These are phyloP conservation scores for Anisodus acutangulus DNA, from an alignment of 257 asterid genomes.

Conservation along the genomic window DNA sequence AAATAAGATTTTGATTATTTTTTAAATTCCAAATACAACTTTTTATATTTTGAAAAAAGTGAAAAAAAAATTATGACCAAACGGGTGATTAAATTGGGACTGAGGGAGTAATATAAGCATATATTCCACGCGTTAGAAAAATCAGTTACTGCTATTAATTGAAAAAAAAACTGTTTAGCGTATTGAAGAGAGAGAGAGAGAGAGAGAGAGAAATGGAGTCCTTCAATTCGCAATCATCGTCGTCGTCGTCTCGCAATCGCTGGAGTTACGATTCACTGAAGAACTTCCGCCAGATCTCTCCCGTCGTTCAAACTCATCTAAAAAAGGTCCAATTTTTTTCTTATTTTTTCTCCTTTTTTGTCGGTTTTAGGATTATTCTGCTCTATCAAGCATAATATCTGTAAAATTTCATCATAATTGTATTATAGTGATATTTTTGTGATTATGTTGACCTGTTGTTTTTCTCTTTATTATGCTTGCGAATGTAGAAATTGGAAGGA, in stretches of 20 bases:
- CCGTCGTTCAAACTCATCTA: conserved; percentile 84
- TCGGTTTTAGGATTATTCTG: no score
- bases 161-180: neutral
- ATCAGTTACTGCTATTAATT: neutral
- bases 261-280: conserved; percentile 85
- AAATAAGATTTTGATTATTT: no score
- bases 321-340: conserved; percentile 54
- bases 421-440: neutral
- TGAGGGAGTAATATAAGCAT: no score
- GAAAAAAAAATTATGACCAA: no score
- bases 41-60: no score
- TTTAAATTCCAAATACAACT: no score
- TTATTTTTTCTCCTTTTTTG: neutral
- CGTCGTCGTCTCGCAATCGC: conserved; percentile 46
- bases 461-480: no score
- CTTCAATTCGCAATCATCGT: conserved; percentile 50
- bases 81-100: no score
- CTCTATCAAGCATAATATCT: neutral
- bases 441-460: no score
- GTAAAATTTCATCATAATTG: neutral
- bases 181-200: neutral
- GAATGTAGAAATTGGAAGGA: neutral
- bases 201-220: neutral
- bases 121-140: neutral
- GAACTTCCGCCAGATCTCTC: conserved; percentile 89